Evolutionary conservation across 345 rosid genomes (phyloP).

Genomic region (Kandelia obovata): DNA sequence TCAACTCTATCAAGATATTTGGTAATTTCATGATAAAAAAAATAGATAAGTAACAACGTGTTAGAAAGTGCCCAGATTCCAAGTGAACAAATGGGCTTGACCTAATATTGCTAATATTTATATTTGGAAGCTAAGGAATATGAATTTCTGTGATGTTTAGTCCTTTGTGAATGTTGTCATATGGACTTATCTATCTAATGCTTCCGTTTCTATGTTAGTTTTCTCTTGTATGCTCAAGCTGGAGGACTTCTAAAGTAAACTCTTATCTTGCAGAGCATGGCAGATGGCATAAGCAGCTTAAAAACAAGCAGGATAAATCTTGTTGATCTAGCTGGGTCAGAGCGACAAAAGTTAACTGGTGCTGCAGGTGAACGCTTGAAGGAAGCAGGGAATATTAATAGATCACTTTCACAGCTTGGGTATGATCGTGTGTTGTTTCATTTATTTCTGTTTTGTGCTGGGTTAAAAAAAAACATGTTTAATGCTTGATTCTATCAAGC

Average conservation of each 20-base stretch:
- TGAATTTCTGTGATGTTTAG: neutral
- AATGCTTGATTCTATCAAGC: no score
- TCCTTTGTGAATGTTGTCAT: neutral
- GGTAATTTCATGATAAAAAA: neutral
- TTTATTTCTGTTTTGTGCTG: constrained; percentile 7
- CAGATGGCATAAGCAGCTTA: constrained; percentile 85
- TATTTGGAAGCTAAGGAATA: no score
- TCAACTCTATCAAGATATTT: neutral
- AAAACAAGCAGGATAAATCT: constrained; percentile 97
- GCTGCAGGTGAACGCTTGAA: constrained; percentile 96
- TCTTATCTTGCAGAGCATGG: constrained; percentile 51
- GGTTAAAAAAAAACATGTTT: neutral
- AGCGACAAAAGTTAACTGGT: constrained; percentile 89
- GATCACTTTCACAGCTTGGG: constrained; percentile 99
- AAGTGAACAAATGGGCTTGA: no score
- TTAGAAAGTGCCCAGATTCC: no score
- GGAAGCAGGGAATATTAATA: constrained; percentile 97
- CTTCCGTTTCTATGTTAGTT: constrained; percentile 6
- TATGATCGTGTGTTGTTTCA: constrained; percentile 28
- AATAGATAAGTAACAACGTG: no score
- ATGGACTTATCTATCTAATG: neutral
- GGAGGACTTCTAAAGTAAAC: constrained; percentile 14
- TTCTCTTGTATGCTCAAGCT: constrained; percentile 8
- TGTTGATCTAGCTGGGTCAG: constrained; percentile 98
- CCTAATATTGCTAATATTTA: no score